Conservation (phyloP, 345 rosid genomes). For the Linum usitatissimum region DNA sequence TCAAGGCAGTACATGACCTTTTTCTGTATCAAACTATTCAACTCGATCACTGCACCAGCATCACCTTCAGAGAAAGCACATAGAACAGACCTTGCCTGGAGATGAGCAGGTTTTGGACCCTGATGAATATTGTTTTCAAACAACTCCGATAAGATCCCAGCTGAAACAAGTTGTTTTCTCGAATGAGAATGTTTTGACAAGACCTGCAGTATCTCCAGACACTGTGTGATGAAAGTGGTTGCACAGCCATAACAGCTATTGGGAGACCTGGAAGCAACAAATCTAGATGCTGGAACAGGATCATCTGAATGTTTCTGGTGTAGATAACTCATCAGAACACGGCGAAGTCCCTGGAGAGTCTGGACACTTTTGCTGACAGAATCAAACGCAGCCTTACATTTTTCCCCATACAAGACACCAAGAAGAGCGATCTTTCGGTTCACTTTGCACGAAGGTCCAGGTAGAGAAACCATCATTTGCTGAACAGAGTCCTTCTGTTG, state of each 20-base stretch:
- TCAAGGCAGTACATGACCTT: constrained; percentile 97
- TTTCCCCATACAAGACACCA: constrained; percentile 97
- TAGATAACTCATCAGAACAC: constrained; percentile 89
- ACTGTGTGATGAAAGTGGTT: constrained; percentile 80
- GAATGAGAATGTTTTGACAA: constrained; percentile 69
- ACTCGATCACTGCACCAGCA: constrained; percentile 64
- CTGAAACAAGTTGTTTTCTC: constrained; percentile 81
- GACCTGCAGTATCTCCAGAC: constrained; percentile 81
- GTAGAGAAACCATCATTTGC: constrained; percentile 98
- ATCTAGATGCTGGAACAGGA: constrained; percentile 51
- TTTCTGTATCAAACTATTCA: constrained; percentile 82
- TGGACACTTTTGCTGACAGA: constrained; percentile 99
- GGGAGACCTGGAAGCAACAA: constrained; percentile 78
- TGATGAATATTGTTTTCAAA: constrained; percentile 97
- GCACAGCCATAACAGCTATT: constrained; percentile 98
- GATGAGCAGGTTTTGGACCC: constrained; percentile 84
- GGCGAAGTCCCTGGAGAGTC: constrained; percentile 95
- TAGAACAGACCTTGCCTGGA: constrained; percentile 90
- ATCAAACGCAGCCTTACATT: constrained; percentile 99
- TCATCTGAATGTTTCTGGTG: constrained; percentile 77
- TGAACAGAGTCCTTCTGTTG: constrained; percentile 98
- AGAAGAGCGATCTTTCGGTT: constrained; percentile 97
- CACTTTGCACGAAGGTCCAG: constrained; percentile 95
- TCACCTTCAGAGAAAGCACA: constrained; percentile 94
- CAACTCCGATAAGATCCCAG: constrained; percentile 80